Base-by-base conservation (phyloP, 305 asterid species). In the Ilex paraguariensis region DNA sequence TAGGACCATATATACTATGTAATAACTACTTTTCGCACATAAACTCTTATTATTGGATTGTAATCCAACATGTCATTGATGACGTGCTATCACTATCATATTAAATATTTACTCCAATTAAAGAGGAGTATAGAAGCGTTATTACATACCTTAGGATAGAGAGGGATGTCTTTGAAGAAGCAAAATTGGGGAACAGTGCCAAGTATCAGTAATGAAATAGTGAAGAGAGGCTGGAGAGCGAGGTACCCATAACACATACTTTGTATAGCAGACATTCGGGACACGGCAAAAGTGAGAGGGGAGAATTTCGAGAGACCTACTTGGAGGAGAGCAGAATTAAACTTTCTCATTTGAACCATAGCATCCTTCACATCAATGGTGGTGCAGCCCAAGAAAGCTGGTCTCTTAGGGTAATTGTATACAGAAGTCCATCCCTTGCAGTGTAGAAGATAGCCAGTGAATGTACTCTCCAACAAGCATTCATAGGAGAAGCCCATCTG, bases 61-160 rank as follows among this genome's bases (percentile, higher is more conserved):
- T 17, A 17, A 17, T 17, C 21, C 21, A 17, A 17, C 21, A 17
- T 17, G 21, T 17, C 21, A 17, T 17, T 17, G 21, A 17, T 17
- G 21, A 17, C 21, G 21, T 17, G 21, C 21, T 17, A 17, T 17
- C 21, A 17, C 21, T 17, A 17, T 4, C 5, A 36, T 7, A 36
- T 36, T 36, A 7, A 4, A 36, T 36, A 17, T 17, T 17, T 17
- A 17, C 21, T 17, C 21, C 21, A 17, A 17, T 17, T 17, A 17
- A 17, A 17, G 21, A 17, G 21, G 21, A 17, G 21, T 17, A 17
- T 17, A 17, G 21, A 17, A 17, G 21, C 21, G 21, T 17, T 17
- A 17, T 36, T 13, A 52, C 8, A 50, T 72, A 88, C 96, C 95
- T 86, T 75, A 5, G 96, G 96, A 62, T 68, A 88, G 65, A 86